Percentiles rank a stretch among this genome's conserved stretches.
Conservation (phyloP, 202 grass and related monocot species). For the Brachypodium distachyon region DNA sequence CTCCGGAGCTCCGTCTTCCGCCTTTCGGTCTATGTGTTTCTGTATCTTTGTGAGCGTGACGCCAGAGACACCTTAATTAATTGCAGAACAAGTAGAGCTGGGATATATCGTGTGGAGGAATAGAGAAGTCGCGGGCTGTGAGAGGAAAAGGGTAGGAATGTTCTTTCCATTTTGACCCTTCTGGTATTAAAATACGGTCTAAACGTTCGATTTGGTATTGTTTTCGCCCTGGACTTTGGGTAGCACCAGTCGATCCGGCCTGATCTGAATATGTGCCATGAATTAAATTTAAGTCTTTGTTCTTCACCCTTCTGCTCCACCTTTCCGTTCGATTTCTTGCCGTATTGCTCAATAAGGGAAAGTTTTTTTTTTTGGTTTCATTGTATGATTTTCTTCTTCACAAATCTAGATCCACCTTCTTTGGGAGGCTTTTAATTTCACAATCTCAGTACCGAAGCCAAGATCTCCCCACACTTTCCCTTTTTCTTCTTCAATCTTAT, state of each 20-base stretch:
- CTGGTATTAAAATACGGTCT: slow-evolving; percentile 10
- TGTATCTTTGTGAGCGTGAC: slow-evolving; percentile 11
- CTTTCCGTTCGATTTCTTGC: background rate
- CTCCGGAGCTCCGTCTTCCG: slow-evolving; percentile 29
- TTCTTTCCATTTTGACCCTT: slow-evolving; percentile 46
- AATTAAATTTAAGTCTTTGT: background rate
- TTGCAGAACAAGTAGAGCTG: background rate
- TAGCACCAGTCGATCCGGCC: background rate
- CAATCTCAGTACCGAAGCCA: background rate
- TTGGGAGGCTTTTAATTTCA: background rate
- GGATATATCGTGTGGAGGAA: background rate
- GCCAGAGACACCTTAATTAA: slow-evolving; percentile 18
- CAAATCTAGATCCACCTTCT: slow-evolving; percentile 6
- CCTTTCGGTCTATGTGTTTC: slow-evolving; percentile 6
- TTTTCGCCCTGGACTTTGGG: background rate
- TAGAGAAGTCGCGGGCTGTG: slow-evolving; percentile 6
- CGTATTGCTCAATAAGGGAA: background rate
- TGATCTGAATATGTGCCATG: background rate
- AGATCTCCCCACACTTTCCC: background rate
- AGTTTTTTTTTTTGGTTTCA: too few species aligned
- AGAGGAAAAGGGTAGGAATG: slow-evolving; percentile 38
- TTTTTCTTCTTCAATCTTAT: background rate
- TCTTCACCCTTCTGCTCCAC: background rate
- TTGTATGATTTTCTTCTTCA: background rate
- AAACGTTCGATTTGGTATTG: background rate